phyloP scores from a whole-genome alignment of 2,329 filamentous ascomycete genomes.

The Xylaria sp. region DNA sequence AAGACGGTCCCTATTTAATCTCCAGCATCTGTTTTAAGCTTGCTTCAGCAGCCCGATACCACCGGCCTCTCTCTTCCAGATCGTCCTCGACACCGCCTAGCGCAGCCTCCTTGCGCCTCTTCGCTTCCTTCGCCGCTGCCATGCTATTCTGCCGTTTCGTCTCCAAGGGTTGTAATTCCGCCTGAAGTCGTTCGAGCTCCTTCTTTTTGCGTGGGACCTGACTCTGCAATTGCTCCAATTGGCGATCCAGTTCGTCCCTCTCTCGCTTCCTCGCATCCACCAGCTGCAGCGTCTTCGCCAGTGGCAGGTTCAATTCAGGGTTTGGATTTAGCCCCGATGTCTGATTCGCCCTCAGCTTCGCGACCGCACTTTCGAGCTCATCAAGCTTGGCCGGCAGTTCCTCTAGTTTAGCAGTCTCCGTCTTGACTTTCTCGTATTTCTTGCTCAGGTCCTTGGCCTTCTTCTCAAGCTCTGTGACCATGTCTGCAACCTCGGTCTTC shows the following conservation, averaged over 20 bases:
- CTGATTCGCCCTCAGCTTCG: slow-evolving; percentile 57
- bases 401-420: slow-evolving; percentile 61
- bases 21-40: slow-evolving; percentile 72
- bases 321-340: slow-evolving; percentile 55
- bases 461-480: slow-evolving; percentile 78
- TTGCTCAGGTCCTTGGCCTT: slow-evolving; percentile 68
- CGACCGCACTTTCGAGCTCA: slow-evolving; percentile 61
- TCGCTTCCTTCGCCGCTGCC: slow-evolving; percentile 76
- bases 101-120: slow-evolving; percentile 73
- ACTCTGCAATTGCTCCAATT: slow-evolving; percentile 71
- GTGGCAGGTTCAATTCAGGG: slow-evolving; percentile 63
- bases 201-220: slow-evolving; percentile 73
- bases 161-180: slow-evolving; percentile 76
- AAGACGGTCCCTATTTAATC: slow-evolving; percentile 49
- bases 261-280: slow-evolving; percentile 63
- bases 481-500: slow-evolving; percentile 80
- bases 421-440: slow-evolving; percentile 62
- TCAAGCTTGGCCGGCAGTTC: slow-evolving; percentile 64
- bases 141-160: slow-evolving; percentile 72
- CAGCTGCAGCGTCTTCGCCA: slow-evolving; percentile 66
- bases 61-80: slow-evolving; percentile 78
- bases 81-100: slow-evolving; percentile 76
- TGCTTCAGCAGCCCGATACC: slow-evolving; percentile 77
- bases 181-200: slow-evolving; percentile 73
- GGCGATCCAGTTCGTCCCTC: slow-evolving; percentile 68